Conservation (phyloP, 2,329 filamentous ascomycete species). For the Neonectria punicea region DNA sequence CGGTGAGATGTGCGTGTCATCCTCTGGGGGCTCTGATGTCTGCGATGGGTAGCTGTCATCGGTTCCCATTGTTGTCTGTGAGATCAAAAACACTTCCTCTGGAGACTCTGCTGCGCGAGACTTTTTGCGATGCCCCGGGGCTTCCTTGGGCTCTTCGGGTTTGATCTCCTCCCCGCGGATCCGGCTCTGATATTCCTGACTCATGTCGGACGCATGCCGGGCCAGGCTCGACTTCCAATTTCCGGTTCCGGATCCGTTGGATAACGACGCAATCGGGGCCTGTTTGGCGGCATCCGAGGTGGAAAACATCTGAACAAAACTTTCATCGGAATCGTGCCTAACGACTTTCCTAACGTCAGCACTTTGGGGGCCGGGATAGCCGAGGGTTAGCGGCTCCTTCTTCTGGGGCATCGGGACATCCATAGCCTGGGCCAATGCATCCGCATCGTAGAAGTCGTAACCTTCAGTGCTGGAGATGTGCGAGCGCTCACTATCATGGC, state of each 20-base stretch:
- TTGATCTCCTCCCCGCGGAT: slow-evolving; percentile 55
- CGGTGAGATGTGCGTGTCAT: slow-evolving; percentile 15
- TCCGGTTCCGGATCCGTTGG: slow-evolving; percentile 17
- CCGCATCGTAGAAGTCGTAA: slow-evolving; percentile 73
- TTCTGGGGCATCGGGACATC: slow-evolving; percentile 60
- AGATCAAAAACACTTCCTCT: slow-evolving; percentile 57
- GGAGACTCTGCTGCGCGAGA: slow-evolving; percentile 44
- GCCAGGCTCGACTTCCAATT: slow-evolving; percentile 44
- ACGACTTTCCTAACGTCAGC: slow-evolving; percentile 37
- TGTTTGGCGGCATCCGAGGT: slow-evolving; percentile 60
- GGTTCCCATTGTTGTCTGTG: slow-evolving; percentile 56
- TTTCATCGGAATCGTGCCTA: slow-evolving; percentile 68
- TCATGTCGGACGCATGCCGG: slow-evolving; percentile 44
- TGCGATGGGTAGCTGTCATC: slow-evolving; percentile 49
- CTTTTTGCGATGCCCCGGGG: slow-evolving; percentile 12
- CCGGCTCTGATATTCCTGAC: slow-evolving; percentile 56
- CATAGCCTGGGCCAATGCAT: slow-evolving; percentile 62
- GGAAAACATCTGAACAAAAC: slow-evolving; percentile 68
- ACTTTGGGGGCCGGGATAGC: slow-evolving; percentile 47
- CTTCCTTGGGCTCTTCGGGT: slow-evolving; percentile 12
- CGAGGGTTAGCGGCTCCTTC: slow-evolving; percentile 49
- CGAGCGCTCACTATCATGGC: slow-evolving; percentile 59
- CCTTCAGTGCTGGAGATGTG: slow-evolving; percentile 67
- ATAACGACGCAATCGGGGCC: slow-evolving; percentile 25
- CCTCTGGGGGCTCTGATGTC: slow-evolving; percentile 44